Evolutionary conservation across 179 eudicot species (phyloP), one percentile per base, ranked within the genome.

Genomic region (Heliamphora pulchella): DNA sequence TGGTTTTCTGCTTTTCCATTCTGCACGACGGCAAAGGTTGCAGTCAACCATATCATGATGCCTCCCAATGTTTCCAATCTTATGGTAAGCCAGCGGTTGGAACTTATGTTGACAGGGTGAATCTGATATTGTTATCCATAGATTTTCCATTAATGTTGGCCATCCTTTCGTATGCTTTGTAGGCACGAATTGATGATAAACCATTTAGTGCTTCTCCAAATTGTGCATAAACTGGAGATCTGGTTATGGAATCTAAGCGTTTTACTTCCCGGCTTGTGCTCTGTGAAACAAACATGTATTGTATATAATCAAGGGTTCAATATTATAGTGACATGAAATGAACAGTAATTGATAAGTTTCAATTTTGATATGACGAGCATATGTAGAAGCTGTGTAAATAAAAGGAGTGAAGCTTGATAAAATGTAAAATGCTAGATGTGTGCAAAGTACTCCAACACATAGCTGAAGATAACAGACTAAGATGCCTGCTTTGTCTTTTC

Each of bases 181-280:
- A 91, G 18, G 95, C 95, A 72, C 95, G 91, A 46, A 91, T 91
- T 41, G 89, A 81, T 20, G 95, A 90, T 65, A 90, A 79, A 59
- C 95, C 93, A 81, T 91, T 91, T 53, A 91, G 73, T 5, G 95
- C 88, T 85, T 91, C 95, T 69, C 89, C 87, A 82, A 91, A 91
- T 81, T 91, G 93, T 11, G 95, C 93, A 78, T 91, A 91, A 11
- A 90, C 90, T 7, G 95, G 95, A 65, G 95, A 91, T 79, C 91
- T 85, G 61, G 91, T 87, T 79, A 91, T 86, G 63, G 94, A 89
- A 83, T 91, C 92, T 75, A 91, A 85, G 58, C 95, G 89, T 80
- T 89, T 91, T 50, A 88, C 87, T 87, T 91, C 95, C 62, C 95
- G 85, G 51, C 91, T 77, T 51, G 92, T 88, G 83, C 86, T 88